These are phyloP conservation scores for Diplosphaera chodatii DNA, from an alignment of 139 green algal species.

Conservation along the genomic window DNA sequence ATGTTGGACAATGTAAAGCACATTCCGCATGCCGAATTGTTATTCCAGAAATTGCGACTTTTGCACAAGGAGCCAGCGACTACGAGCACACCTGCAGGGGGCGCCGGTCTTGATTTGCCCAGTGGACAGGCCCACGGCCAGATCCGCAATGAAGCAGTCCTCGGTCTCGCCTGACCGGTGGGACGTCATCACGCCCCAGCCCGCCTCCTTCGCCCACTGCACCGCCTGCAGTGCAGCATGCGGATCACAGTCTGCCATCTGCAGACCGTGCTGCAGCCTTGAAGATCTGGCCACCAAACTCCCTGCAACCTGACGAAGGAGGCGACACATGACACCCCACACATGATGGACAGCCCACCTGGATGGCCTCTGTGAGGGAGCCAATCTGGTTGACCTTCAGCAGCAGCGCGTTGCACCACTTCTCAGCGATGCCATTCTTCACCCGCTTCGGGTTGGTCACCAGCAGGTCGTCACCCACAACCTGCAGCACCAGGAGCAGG, in stretches of 20 bases:
- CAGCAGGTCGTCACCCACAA: conserved; percentile 97
- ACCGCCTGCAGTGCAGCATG: conserved; percentile 41
- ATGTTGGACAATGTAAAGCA: no score
- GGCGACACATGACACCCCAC: no score
- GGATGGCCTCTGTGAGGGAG: conserved; percentile 90
- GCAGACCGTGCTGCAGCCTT: no score
- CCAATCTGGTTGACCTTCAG: conserved; percentile 99
- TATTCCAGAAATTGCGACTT: no score
- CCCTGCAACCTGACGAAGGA: no score
- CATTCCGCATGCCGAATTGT: no score
- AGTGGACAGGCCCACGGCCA: conserved; percentile 91
- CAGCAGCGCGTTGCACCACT: conserved; percentile 93
- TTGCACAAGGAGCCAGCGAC: neutral
- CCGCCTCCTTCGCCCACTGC: conserved; percentile 85
- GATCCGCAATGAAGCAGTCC: conserved; percentile 97
- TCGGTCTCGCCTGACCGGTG: conserved; percentile 94
- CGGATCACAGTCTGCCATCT: no score
- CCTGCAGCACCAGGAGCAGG: conserved; percentile 61
- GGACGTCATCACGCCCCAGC: conserved; percentile 95
- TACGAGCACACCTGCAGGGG: conserved; percentile 63
- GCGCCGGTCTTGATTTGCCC: conserved; percentile 99
- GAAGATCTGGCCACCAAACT: no score
- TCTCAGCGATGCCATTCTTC: conserved; percentile 87
- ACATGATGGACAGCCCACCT: no score
- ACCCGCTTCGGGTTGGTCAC: conserved; percentile 95